Evolutionary conservation across 2,329 filamentous ascomycete species (phyloP).

Genomic region (Teratosphaeria pseudoeucalypti): DNA sequence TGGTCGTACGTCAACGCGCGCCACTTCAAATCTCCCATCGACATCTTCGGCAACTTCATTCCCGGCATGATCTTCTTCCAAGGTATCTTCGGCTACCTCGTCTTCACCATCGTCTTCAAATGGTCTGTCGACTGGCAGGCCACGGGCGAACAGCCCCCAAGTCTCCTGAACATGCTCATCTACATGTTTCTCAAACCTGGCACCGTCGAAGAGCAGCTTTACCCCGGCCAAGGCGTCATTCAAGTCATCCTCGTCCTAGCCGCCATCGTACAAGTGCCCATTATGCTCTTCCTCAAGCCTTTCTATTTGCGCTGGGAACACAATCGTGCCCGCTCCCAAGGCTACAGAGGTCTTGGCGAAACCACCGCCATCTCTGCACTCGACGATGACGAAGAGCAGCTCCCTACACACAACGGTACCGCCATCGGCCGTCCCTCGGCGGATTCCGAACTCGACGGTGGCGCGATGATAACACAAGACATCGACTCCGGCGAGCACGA

Average conservation of each 20-base stretch:
- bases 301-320: constrained; percentile 91
- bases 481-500: constrained; percentile 61
- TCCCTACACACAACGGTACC: constrained; percentile 47
- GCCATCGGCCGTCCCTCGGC: constrained; percentile 49
- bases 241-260: constrained; percentile 72
- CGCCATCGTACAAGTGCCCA: constrained; percentile 76
- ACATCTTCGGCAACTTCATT: constrained; percentile 95
- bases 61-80: constrained; percentile 99
- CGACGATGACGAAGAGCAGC: constrained; percentile 74
- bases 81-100: constrained; percentile 93
- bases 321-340: constrained; percentile 74
- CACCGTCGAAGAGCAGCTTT: constrained; percentile 60
- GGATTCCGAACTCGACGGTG: constrained; percentile 64
- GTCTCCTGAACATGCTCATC: constrained; percentile 95
- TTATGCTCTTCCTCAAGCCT: constrained; percentile 89
- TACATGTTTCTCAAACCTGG: constrained; percentile 97
- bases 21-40: constrained; percentile 89
- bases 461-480: constrained; percentile 81
- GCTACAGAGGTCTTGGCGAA: constrained; percentile 90
- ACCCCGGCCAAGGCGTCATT: constrained; percentile 62
- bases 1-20: constrained; percentile 86
- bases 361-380: constrained; percentile 77
- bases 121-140: constrained; percentile 80
- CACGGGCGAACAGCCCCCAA: constrained; percentile 52
- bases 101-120: constrained; percentile 91